A percentile compares a stretch with the other conserved stretches of the same genome.
These are phyloP conservation scores for Camelina laxa DNA, from an alignment of 345 rosid genomes.

Conservation along the genomic window DNA sequence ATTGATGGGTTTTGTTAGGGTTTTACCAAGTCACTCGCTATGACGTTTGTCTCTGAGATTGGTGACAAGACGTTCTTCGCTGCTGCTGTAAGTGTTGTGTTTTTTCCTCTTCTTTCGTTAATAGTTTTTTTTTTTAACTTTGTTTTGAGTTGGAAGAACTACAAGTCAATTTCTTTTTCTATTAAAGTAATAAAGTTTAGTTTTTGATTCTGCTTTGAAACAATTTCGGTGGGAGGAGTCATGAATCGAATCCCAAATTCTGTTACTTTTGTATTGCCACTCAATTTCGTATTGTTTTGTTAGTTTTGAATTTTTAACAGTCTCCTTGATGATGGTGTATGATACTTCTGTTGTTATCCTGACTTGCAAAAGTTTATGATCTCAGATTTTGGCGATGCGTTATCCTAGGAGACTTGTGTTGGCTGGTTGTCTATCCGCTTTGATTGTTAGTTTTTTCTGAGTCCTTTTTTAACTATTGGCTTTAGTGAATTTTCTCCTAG, in stretches of 20 bases:
- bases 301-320: neutral
- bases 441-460: conserved; percentile 59
- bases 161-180: conserved; percentile 7
- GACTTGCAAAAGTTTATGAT: neutral
- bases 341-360: neutral
- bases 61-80: conserved; percentile 99
- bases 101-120: neutral
- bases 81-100: conserved; percentile 72
- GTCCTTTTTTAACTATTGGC: neutral
- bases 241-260: neutral
- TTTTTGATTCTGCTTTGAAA: conserved; percentile 6
- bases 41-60: conserved; percentile 96
- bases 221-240: neutral
- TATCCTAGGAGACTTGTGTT: conserved; percentile 95
- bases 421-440: conserved; percentile 81
- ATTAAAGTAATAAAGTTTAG: neutral
- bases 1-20: conserved; percentile 56
- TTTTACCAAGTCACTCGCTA: conserved; percentile 92
- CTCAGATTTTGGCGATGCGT: conserved; percentile 95
- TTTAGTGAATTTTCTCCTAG: conserved; percentile 1
- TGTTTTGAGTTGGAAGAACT: neutral
- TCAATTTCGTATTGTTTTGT: neutral
- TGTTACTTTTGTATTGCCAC: neutral
- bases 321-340: conserved; percentile 6
- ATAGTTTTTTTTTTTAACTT: neutral